Evolutionary conservation across 2,329 filamentous ascomycete species (phyloP), one percentile per base, ranked within the genome.

Genomic region (Aspergillus sergii): DNA sequence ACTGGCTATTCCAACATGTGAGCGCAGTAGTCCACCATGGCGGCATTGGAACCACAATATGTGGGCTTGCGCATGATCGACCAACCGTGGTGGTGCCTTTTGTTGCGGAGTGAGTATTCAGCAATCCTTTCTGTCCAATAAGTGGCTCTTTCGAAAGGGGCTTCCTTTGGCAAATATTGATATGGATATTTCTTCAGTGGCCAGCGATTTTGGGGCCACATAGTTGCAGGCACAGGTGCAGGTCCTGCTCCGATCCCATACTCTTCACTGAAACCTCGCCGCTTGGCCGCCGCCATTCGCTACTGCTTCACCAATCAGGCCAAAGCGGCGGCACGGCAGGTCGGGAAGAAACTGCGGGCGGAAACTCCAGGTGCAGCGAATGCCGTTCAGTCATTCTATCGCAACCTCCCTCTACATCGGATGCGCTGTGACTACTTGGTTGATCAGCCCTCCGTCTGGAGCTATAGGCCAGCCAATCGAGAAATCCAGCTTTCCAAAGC

Each of bases 31-130:
- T 26, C 23, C 23, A 26, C 23, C 23, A 26, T 26, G 23, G 23
- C 23, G 23, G 23, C 3, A 26, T 26, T 26, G 23, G 23, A 26
- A 26, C 23, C 23, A 26, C 23, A 26, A 26, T 26, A 26, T 26
- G 23, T 26, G 23, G 85, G 85, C 1, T 78, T 88, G 5, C 71
- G 77, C 3, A 83, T 56, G 85, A 81, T 0, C 73, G 78, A 23
- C 85, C 86, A 0, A 88, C 85, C 0, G 72, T 82, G 0, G 79
- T 88, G 23, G 81, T 88, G 0, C 86, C 85, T 0, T 88, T 86
- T 66, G 86, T 86, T 65, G 84, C 84, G 51, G 85, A 86, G 34
- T 36, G 34, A 36, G 34, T 36, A 1, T 19, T 16, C 2, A 16
- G 39, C 39, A 19, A 14, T 16, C 39, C 19, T 6, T 43, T 43